Base-by-base conservation (phyloP, 2,329 filamentous ascomycete genomes). In the Bipolaris zeicola region DNA sequence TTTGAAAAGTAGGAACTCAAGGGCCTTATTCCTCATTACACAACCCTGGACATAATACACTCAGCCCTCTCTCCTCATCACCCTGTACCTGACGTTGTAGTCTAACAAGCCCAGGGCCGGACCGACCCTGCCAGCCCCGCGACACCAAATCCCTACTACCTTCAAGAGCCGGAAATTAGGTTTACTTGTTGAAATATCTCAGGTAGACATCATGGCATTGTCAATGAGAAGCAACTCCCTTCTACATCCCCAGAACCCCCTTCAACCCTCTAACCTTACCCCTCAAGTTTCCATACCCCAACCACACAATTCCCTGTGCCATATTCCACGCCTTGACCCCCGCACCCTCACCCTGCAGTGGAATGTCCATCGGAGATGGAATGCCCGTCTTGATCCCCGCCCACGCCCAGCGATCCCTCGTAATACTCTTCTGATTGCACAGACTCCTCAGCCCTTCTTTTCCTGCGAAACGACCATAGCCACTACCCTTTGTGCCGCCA, bases 401-500 rank as follows among this genome's bases (percentile, higher is more conserved):
- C 70, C 81, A 85, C 73, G 87, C 80, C 67, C 80, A 85, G 74
- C 88, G 82, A 79, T 99, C 95, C 60, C 87, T 82, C 70, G 92
- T 96, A 31, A 99, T 81, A 54, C 89, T 87, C 81, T 99, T 99
- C 62, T 87, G 76, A 76, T 98, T 97, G 76, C 92, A 96, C 52
- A 99, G 73, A 3, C 88, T 88, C 34, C 91, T 83, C 20, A 99
- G 78, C 0, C 95, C 95, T 74, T 99, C 95, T 63, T 90, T 88
- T 22, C 92, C 95, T 0, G 92, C 94, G 77, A 99, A 99, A 2
- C 94, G 84, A 1, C 95, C 95, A 74, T 98, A 98, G 0, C 81
- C 95, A 22, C 90, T 96, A 1, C 92, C 94, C 55, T 86, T 87
- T n/a, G 91, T 87, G 51, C 93, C 95, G 36, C 95, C 95, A 76